Conservation (phyloP, 345 rosid genomes). For the Gossypium mustelinum region DNA sequence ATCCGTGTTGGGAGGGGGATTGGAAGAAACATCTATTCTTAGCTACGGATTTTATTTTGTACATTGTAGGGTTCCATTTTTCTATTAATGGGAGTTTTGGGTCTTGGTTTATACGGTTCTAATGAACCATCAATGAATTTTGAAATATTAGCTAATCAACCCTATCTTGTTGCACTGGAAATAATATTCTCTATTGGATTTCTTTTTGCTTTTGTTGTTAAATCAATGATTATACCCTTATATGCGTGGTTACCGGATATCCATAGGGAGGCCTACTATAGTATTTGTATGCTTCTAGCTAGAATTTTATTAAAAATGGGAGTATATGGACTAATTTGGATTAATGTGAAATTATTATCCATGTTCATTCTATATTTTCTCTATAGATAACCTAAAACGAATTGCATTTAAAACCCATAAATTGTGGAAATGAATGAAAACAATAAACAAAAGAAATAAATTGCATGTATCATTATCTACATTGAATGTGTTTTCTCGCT, state of each 20-base stretch:
- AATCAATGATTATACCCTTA: not conserved
- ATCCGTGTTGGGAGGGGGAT: not conserved
- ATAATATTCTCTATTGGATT: not conserved
- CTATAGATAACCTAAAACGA: no score
- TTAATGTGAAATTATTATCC: no score
- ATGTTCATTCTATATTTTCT: not conserved
- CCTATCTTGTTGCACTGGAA: not conserved
- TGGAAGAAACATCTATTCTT: not conserved
- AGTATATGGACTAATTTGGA: not conserved
- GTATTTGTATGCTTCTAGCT: not conserved
- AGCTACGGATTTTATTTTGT: not conserved
- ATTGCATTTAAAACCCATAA: no score
- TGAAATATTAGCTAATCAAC: not conserved
- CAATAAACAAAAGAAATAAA: no score
- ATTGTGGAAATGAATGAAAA: no score
- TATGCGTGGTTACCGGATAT: not conserved
- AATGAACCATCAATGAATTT: not conserved
- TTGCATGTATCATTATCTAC: no score
- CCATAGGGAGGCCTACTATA: not conserved
- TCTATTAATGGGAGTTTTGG: not conserved
- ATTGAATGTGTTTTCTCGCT: no score
- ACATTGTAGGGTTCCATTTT: not conserved
- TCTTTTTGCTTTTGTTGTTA: not conserved
- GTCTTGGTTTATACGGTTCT: not conserved
- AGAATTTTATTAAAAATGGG: not conserved